A percentile compares a stretch with the other conserved stretches of the same genome.
Conservation (phyloP, 2,329 filamentous ascomycete species). For the Aureobasidium sp. region DNA sequence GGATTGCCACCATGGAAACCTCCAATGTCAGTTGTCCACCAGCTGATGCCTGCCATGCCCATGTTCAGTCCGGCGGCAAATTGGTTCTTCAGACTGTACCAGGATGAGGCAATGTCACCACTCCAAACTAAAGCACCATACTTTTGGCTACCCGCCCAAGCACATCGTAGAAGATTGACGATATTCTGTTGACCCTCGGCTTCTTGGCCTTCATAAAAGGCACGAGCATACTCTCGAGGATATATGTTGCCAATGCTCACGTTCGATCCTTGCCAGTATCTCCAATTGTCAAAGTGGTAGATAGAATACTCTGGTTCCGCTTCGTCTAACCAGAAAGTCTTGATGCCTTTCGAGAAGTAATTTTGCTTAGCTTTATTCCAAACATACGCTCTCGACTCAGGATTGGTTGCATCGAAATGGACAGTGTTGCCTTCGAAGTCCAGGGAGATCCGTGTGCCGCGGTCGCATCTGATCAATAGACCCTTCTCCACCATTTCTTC, state of each 20-base stretch:
- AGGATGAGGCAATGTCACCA: constrained; percentile 59
- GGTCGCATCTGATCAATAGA: constrained; percentile 53
- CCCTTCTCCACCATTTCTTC: constrained; percentile 55
- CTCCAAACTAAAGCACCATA: constrained; percentile 61
- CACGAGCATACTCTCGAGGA: constrained; percentile 50
- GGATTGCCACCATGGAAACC: constrained; percentile 62
- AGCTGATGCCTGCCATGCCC: constrained; percentile 56
- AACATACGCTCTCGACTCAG: constrained; percentile 50
- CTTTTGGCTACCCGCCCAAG: constrained; percentile 54
- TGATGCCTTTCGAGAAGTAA: constrained; percentile 56
- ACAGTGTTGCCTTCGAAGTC: constrained; percentile 53
- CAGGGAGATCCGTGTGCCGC: constrained; percentile 52
- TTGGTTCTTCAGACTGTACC: constrained; percentile 53
- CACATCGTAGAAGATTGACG: constrained; percentile 53
- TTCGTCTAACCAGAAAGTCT: constrained; percentile 62
- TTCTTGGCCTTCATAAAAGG: constrained; percentile 54
- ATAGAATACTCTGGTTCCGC: constrained; percentile 59
- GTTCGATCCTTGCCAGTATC: constrained; percentile 51
- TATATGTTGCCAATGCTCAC: constrained; percentile 54
- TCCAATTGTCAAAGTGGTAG: constrained; percentile 62
- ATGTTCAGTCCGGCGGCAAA: constrained; percentile 59
- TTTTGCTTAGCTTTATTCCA: constrained; percentile 54
- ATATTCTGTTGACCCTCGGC: constrained; percentile 48
- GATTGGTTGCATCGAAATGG: constrained; percentile 59
- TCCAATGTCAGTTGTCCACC: constrained; percentile 66